Percentiles rank a stretch among this genome's conserved stretches.
Evolutionary conservation across 2,329 filamentous ascomycete genomes (phyloP).

Genomic region (Onygenales sp.): DNA sequence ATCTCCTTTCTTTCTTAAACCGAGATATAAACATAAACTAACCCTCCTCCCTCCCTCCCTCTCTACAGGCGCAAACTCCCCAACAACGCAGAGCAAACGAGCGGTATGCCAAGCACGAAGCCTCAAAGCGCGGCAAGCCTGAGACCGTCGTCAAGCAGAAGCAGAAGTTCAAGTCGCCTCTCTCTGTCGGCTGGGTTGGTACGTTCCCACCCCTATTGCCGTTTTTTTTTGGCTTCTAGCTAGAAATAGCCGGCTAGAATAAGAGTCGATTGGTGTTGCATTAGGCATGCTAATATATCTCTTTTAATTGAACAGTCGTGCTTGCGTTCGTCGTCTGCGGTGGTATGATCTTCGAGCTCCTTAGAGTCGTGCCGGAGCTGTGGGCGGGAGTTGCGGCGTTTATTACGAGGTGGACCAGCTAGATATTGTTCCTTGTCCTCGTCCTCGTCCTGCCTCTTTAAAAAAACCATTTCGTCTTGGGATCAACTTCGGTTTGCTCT

Average conservation of each 20-base stretch:
- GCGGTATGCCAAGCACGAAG: slow-evolving; percentile 49
- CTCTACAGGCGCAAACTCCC: slow-evolving; percentile 51
- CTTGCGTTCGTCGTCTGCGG: slow-evolving; percentile 56
- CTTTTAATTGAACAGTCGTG: slow-evolving; percentile 35
- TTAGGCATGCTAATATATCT: slow-evolving; percentile 1
- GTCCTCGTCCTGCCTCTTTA: background rate
- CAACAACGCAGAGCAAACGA: slow-evolving; percentile 57
- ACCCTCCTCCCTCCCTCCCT: background rate
- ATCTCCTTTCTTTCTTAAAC: background rate
- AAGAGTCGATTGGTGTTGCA: no score
- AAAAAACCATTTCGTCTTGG: background rate
- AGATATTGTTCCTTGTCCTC: background rate
- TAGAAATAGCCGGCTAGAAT: slow-evolving; percentile 5
- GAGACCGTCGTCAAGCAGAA: slow-evolving; percentile 37
- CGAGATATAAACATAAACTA: background rate
- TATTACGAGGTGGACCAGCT: slow-evolving; percentile 11
- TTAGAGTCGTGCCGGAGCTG: slow-evolving; percentile 35
- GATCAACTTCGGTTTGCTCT: no score
- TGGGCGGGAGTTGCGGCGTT: slow-evolving; percentile 20
- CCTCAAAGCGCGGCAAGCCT: slow-evolving; percentile 50
- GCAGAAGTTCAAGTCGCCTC: slow-evolving; percentile 43
- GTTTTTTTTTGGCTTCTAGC: background rate
- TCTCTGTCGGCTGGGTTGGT: slow-evolving; percentile 52
- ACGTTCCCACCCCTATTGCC: slow-evolving; percentile 22
- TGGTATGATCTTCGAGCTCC: slow-evolving; percentile 49